phyloP scores from a whole-genome alignment of 768 basidiomycete genomes.

The Boletus edulis region DNA sequence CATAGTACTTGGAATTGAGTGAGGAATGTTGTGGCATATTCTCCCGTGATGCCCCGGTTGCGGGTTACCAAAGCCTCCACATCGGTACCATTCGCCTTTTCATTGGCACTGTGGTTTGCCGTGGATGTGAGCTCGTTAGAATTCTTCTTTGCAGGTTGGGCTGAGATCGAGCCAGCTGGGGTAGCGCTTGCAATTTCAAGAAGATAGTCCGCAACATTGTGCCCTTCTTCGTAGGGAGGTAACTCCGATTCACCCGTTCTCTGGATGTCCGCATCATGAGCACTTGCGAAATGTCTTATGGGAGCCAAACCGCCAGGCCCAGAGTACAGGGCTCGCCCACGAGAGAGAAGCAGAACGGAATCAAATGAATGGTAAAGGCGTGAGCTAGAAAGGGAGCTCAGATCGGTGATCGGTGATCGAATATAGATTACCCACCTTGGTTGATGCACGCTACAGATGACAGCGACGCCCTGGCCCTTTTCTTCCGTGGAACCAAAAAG shows the following conservation, averaged over 20 bases:
- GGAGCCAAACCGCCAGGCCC: conserved; percentile 76
- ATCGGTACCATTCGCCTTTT: conserved; percentile 11
- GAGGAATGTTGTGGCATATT: conserved; percentile 76
- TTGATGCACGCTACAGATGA: conserved; percentile 87
- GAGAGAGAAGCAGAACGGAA: conserved; percentile 71
- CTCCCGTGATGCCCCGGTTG: conserved; percentile 19
- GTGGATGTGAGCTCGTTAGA: neutral
- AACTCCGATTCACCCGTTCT: conserved; percentile 34
- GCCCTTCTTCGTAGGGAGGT: conserved; percentile 66
- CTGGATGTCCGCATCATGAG: conserved; percentile 30
- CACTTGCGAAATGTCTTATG: conserved; percentile 57
- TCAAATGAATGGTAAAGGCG: conserved; percentile 86
- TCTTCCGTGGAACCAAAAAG: conserved; percentile 20
- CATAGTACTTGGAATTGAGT: conserved; percentile 85
- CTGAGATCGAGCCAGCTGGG: conserved; percentile 42
- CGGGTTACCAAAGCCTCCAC: conserved; percentile 21
- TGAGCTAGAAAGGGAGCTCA: conserved; percentile 43
- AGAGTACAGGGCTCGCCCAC: conserved; percentile 75
- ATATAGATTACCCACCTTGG: conserved; percentile 52
- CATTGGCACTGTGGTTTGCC: conserved; percentile 6
- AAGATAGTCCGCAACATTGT: conserved; percentile 92
- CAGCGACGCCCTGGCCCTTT: conserved; percentile 64
- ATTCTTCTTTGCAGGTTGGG: neutral
- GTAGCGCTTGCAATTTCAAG: conserved; percentile 81
- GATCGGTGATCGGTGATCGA: neutral